Evolutionary conservation across 176 grass and related monocot species (phyloP).

Genomic region (Oryza punctata): DNA sequence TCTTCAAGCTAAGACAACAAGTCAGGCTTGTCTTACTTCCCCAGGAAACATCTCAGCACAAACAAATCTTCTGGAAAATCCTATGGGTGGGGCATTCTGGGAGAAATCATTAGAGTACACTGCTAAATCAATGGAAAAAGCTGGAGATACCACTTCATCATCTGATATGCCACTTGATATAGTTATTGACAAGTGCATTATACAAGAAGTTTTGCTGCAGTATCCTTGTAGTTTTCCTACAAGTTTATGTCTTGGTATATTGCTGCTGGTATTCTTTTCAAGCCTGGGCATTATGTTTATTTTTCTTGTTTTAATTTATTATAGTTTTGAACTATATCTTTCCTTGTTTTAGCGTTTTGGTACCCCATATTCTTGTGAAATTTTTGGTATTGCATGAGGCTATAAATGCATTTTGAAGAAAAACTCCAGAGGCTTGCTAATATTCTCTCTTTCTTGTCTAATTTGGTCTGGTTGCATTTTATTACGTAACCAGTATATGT

Average conservation of each 20-base stretch:
- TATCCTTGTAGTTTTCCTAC: conserved; percentile 66
- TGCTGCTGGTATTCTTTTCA: conserved; percentile 11
- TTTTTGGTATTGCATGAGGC: neutral
- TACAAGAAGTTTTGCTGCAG: conserved; percentile 92
- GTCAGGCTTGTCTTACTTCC: conserved; percentile 38
- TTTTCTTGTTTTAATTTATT: conserved; percentile 29
- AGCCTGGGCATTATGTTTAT: conserved; percentile 1
- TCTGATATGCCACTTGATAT: conserved; percentile 85
- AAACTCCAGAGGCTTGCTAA: neutral
- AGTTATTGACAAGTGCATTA: conserved; percentile 83
- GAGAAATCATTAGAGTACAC: conserved; percentile 66
- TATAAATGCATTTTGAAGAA: conserved; percentile 1
- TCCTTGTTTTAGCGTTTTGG: neutral
- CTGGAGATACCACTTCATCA: conserved; percentile 39
- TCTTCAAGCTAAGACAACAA: conserved; percentile 46
- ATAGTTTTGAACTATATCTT: neutral
- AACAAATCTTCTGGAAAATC: conserved; percentile 35
- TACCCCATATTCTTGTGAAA: neutral
- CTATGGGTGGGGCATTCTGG: conserved; percentile 74
- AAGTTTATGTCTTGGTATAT: conserved; percentile 5
- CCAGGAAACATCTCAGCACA: conserved; percentile 42
- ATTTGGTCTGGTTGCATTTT: neutral
- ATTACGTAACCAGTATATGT: conserved; percentile 9
- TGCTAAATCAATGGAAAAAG: conserved; percentile 44
- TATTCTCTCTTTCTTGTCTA: conserved; percentile 25